Conservation (phyloP, 2,329 filamentous ascomycete species). For the Fusarium anguioides region DNA sequence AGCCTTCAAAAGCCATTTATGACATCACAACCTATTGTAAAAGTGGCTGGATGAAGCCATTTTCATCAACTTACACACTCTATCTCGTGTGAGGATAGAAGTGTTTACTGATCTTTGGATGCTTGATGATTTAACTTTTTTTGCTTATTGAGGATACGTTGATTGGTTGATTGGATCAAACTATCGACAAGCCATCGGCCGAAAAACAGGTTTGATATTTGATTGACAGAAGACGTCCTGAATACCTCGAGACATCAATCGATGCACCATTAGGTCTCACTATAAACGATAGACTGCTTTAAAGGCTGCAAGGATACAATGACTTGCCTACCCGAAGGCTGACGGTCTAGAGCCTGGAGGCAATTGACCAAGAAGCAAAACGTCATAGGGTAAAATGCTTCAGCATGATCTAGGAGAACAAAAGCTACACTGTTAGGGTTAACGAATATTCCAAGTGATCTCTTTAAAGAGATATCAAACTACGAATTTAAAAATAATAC, state of each 20-base stretch:
- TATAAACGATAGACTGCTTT: no score
- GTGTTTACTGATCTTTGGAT: background rate
- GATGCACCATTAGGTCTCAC: no score
- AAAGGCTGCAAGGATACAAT: no score
- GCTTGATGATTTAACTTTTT: background rate
- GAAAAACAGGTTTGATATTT: background rate
- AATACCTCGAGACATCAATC: no score
- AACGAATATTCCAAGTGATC: fast-evolving
- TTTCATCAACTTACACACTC: background rate
- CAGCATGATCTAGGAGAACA: no score
- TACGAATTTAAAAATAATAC: fast-evolving
- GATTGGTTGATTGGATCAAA: background rate
- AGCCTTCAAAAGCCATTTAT: background rate
- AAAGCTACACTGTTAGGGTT: no score
- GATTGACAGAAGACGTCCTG: background rate
- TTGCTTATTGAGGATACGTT: background rate
- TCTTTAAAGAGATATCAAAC: no score
- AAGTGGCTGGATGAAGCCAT: background rate
- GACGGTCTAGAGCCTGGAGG: no score
- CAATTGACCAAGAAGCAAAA: no score
- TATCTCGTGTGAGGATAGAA: background rate
- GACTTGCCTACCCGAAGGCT: no score
- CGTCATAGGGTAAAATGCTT: no score
- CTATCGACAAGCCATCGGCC: background rate
- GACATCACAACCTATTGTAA: background rate